Base-by-base conservation (phyloP, 2,329 filamentous ascomycete genomes). In the Diplodia corticola region DNA sequence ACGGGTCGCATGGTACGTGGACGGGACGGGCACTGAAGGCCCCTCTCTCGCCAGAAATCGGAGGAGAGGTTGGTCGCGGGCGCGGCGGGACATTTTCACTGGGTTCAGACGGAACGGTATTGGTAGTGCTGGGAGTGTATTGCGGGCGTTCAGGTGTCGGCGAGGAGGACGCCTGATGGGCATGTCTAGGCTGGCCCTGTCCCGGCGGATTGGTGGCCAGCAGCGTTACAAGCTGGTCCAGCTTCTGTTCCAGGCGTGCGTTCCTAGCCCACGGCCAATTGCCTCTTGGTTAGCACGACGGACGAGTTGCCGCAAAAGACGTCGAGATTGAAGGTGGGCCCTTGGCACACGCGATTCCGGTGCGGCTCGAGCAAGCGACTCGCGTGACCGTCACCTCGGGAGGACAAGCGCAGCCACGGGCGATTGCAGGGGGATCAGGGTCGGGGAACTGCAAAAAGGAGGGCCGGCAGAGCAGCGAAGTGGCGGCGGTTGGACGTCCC, bases 201-300 rank as follows among this genome's bases (percentile, higher is more conserved):
- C 37, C 28, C n/a, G 35, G 51, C 28, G 53, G 64, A 15, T 59
- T 50, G 54, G 35, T 51, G 24, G 57, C 33, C 12, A 66, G 64
- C 5, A 66, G 49, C 48, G 55, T 54, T 24, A 66, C 64, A 24
- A 66, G 57, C 15, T 63, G 55, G 44, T 66, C 64, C 35, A 66
- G 13, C 20, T 66, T 66, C 28, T 66, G 55, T 17, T 66, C 64
- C 15, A 66, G 49, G 6, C 64, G 64, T 13, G 28, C 17, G 17
- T 54, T 61, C 59, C 64, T 66, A 20, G 24, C 17, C 28, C 57
- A 13, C n/a, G 20, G 57, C 48, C 26, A 61, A 61, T 35, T n/a
- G 15, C 28, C 6, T 12, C 10, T 22, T 22, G 20, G 5, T 33
- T 57, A 10, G 17, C 40, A 44, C 12, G 33, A 13, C 33, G 33